Evolutionary conservation across 2,329 filamentous ascomycete species (phyloP).

Genomic region (Aspergillus ibericus): DNA sequence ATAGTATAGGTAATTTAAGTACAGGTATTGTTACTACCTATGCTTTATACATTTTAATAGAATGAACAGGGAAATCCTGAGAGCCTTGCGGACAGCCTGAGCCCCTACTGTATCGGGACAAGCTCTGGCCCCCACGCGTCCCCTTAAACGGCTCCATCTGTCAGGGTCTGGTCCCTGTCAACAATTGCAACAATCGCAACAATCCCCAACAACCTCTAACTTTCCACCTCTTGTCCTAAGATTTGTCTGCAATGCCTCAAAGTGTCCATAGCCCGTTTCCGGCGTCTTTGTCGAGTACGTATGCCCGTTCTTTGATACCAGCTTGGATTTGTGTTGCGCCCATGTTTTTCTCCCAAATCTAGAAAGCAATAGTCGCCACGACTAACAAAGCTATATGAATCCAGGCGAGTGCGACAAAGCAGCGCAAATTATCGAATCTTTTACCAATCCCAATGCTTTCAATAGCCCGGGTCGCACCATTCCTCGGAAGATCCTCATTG

Average conservation of each 20-base stretch:
- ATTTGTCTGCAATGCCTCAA: background rate
- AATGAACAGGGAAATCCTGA: background rate
- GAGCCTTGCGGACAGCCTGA: background rate
- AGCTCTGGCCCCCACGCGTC: background rate
- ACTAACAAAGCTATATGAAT: background rate
- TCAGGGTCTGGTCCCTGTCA: background rate
- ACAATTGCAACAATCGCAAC: background rate
- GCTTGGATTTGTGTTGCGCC: background rate
- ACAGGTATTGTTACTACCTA: no score
- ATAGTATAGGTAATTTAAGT: no score
- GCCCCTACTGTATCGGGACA: background rate
- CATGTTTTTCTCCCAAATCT: background rate
- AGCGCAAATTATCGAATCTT: slow-evolving; percentile 6
- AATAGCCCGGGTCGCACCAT: slow-evolving; percentile 4
- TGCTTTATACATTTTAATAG: no score
- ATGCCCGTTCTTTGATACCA: background rate
- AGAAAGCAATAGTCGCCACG: background rate
- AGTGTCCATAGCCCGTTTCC: background rate
- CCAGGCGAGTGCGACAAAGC: slow-evolving; percentile 14
- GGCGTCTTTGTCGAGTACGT: background rate
- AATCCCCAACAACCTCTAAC: no score
- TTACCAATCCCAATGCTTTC: slow-evolving; percentile 10
- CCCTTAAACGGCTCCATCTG: background rate
- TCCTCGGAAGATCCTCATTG: slow-evolving; percentile 4
- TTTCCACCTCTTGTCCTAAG: background rate